Conservation (phyloP, 1,284 basidiomycete species). For the Ganoderma leucocontextum region DNA sequence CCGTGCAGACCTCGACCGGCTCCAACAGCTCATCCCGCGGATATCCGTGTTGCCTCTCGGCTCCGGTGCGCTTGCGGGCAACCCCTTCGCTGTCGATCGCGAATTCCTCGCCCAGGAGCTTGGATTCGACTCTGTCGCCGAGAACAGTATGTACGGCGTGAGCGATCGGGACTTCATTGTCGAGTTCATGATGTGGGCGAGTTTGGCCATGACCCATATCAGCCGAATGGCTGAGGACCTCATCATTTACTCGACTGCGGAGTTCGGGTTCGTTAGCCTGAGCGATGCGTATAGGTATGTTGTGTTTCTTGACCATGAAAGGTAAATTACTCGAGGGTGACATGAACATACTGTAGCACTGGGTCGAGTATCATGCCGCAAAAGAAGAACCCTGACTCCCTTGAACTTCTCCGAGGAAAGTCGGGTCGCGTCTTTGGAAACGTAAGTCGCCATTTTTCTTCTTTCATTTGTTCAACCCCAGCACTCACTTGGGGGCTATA, state of each 20-base stretch:
- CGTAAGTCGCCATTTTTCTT: slow-evolving; percentile 52
- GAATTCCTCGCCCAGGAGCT: slow-evolving; percentile 89
- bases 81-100: slow-evolving; percentile 92
- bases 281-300: slow-evolving; percentile 94
- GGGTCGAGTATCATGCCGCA: slow-evolving; percentile 99
- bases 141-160: slow-evolving; percentile 96
- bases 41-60: slow-evolving; percentile 95
- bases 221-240: slow-evolving; percentile 96
- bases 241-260: slow-evolving; percentile 95
- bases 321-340: not conserved
- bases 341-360: slow-evolving; percentile 62
- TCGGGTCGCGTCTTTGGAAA: slow-evolving; percentile 94
- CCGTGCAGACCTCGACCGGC: slow-evolving; percentile 86
- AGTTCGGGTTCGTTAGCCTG: slow-evolving; percentile 94
- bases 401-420: slow-evolving; percentile 95
- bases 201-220: slow-evolving; percentile 91
- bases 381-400: slow-evolving; percentile 98
- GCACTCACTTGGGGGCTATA: slow-evolving; percentile 41
- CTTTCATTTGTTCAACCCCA: not conserved
- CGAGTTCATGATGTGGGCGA: slow-evolving; percentile 98
- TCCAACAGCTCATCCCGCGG: slow-evolving; percentile 86
- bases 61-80: slow-evolving; percentile 94
- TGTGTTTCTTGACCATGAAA: not conserved
- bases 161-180: slow-evolving; percentile 97
- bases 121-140: slow-evolving; percentile 84